Percentiles rank a stretch among this genome's conserved stretches.
Evolutionary conservation across 1,284 basidiomycete species (phyloP).

Genomic region (Heterobasidion occidentale): DNA sequence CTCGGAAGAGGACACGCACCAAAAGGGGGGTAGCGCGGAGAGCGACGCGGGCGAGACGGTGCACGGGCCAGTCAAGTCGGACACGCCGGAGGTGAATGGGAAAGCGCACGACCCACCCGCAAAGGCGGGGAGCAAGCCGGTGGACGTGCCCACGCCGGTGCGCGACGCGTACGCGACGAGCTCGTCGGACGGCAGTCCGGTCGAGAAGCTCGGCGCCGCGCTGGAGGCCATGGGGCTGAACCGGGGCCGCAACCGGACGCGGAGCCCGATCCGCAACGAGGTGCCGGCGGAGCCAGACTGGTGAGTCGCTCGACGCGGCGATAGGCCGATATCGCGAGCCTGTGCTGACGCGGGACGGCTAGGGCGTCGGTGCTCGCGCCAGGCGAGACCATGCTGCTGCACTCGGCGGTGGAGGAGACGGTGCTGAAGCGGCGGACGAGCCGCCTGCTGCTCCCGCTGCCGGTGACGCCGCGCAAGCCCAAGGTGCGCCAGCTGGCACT

Average conservation of each 20-base stretch:
- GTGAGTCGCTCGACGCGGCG: conserved; percentile 23
- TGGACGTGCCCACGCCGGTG: conserved; percentile 21
- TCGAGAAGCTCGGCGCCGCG: conserved; percentile 28
- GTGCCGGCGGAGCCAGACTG: conserved; percentile 28
- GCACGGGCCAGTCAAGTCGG: conserved; percentile 27
- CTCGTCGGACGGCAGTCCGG: conserved; percentile 43
- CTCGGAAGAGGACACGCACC: background rate
- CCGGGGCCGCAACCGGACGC: conserved; percentile 44
- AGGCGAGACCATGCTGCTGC: conserved; percentile 42
- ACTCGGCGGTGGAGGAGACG: conserved; percentile 45
- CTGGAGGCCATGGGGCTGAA: conserved; percentile 26
- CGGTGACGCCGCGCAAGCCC: conserved; percentile 39
- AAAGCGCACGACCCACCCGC: background rate
- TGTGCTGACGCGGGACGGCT: background rate
- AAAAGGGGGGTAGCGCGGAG: background rate
- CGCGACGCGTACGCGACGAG: conserved; percentile 30
- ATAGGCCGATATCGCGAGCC: background rate
- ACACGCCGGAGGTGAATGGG: background rate
- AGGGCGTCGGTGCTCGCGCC: conserved; percentile 35
- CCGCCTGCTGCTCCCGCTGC: conserved; percentile 44
- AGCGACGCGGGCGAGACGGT: conserved; percentile 22
- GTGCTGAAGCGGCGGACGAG: conserved; percentile 53
- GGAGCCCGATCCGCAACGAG: conserved; percentile 39
- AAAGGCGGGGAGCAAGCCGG: conserved; percentile 12
- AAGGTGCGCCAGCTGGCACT: conserved; percentile 51